phyloP scores from a whole-genome alignment of 768 basidiomycete genomes.

The Amanita subjunquillea region DNA sequence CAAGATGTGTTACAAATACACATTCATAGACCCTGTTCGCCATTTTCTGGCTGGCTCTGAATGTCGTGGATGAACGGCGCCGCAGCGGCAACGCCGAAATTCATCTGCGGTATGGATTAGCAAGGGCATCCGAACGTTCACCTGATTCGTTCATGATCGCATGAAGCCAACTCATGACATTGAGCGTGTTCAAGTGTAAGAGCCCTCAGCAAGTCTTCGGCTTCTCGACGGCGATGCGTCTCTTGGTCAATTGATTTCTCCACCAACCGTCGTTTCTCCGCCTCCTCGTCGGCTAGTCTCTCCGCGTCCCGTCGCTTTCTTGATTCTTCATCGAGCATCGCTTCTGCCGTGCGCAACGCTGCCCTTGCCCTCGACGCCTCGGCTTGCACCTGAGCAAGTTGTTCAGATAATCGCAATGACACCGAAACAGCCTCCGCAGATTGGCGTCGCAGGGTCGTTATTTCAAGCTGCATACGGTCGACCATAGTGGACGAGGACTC shows the following conservation, averaged over 20 bases:
- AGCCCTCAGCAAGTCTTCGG: slow-evolving; percentile 16
- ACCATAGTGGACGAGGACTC: slow-evolving; percentile 31
- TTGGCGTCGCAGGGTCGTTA: slow-evolving; percentile 52
- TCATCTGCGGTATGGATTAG: background rate
- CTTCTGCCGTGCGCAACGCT: slow-evolving; percentile 43
- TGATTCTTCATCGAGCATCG: slow-evolving; percentile 50
- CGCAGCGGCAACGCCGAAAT: background rate
- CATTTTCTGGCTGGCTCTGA: too few relatives aligned
- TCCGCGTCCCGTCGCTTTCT: slow-evolving; percentile 51
- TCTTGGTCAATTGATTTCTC: slow-evolving; percentile 32
- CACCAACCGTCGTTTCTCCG: slow-evolving; percentile 30
- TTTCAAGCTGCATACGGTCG: slow-evolving; percentile 58
- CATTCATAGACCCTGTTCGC: background rate
- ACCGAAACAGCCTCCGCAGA: slow-evolving; percentile 59
- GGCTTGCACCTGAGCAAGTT: slow-evolving; percentile 54
- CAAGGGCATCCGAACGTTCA: background rate
- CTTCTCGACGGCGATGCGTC: slow-evolving; percentile 13
- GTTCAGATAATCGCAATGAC: slow-evolving; percentile 56
- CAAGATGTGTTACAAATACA: background rate
- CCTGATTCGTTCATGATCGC: background rate
- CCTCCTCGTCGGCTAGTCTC: slow-evolving; percentile 37
- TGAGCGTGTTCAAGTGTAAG: slow-evolving; percentile 6
- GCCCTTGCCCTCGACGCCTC: slow-evolving; percentile 48
- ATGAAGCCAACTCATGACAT: background rate
- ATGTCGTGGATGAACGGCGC: too few relatives aligned